Evolutionary conservation across 2,329 filamentous ascomycete genomes (phyloP).

Genomic region (Penicillium concentricum): DNA sequence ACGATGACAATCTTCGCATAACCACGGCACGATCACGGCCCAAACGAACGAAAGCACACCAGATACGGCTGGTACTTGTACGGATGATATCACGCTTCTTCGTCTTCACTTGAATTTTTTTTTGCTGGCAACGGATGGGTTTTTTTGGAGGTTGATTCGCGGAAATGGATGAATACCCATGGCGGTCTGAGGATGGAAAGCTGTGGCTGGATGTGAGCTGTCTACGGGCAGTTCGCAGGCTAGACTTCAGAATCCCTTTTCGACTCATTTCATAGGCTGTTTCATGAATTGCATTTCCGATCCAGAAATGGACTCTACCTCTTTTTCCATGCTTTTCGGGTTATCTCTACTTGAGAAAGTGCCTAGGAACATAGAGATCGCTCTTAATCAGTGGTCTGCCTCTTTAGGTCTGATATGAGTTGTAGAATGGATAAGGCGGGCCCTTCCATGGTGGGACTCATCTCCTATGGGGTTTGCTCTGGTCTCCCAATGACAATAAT

Average conservation of each 20-base stretch:
- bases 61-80: constrained; percentile 29
- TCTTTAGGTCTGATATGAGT: background rate
- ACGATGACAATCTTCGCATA: constrained; percentile 24
- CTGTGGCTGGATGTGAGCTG: constrained; percentile 19
- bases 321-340: constrained; percentile 3
- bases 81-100: constrained; percentile 33
- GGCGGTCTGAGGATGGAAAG: constrained; percentile 24
- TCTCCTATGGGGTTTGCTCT: background rate
- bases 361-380: background rate
- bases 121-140: constrained; percentile 24
- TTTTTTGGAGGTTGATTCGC: constrained; percentile 17
- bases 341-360: background rate
- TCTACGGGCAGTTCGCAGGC: constrained; percentile 8
- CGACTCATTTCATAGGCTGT: constrained; percentile 27
- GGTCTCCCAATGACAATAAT: background rate
- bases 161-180: constrained; percentile 24
- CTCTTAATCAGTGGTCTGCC: background rate
- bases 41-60: constrained; percentile 28
- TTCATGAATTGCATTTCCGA: constrained; percentile 29
- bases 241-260: constrained; percentile 21
- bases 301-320: constrained; percentile 20
- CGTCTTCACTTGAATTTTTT: constrained; percentile 28
- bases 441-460: background rate
- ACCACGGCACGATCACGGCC: constrained; percentile 21
- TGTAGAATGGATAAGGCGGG: background rate